Evolutionary conservation across 2,329 filamentous ascomycete genomes (phyloP).

Genomic region (Ramularia collo-cygni): DNA sequence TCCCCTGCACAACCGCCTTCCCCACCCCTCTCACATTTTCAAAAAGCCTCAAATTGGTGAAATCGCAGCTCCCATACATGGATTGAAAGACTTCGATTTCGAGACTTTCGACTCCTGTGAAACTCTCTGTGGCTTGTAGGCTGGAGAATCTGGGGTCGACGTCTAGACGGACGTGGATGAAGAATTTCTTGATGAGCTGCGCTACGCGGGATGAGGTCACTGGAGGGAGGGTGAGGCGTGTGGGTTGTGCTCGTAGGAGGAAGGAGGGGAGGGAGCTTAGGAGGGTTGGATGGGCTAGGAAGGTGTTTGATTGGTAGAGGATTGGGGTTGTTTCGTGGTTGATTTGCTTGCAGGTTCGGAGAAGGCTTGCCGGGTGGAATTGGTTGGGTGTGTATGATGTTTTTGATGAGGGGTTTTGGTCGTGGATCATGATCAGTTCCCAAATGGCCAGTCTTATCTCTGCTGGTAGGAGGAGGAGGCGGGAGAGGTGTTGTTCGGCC

Average conservation of each 20-base stretch:
- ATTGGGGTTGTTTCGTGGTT: constrained; percentile 38
- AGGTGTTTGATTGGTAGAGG: constrained; percentile 45
- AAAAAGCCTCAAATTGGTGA: constrained; percentile 38
- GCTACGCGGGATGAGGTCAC: constrained; percentile 30
- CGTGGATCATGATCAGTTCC: constrained; percentile 29
- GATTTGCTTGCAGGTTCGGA: constrained; percentile 37
- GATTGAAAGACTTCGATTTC: constrained; percentile 46
- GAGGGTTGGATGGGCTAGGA: constrained; percentile 44
- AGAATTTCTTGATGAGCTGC: constrained; percentile 37
- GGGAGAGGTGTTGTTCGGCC: constrained; percentile 13
- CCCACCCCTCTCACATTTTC: constrained; percentile 41
- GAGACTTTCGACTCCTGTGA: constrained; percentile 41
- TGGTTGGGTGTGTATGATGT: constrained; percentile 12
- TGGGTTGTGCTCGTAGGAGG: constrained; percentile 28
- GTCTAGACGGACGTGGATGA: constrained; percentile 43
- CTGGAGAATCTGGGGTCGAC: constrained; percentile 42
- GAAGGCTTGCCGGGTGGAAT: constrained; percentile 38
- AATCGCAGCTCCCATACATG: constrained; percentile 38
- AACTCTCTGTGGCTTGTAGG: constrained; percentile 35
- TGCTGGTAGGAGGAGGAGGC: constrained; percentile 44
- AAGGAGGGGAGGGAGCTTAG: constrained; percentile 37
- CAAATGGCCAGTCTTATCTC: constrained; percentile 57
- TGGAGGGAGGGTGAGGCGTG: constrained; percentile 24
- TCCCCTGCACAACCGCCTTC: constrained; percentile 37
- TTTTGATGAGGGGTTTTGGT: constrained; percentile 8